Evolutionary conservation across 2,329 filamentous ascomycete species (phyloP), one percentile per base, ranked within the genome.

Genomic region (Incumbomyces lentus): DNA sequence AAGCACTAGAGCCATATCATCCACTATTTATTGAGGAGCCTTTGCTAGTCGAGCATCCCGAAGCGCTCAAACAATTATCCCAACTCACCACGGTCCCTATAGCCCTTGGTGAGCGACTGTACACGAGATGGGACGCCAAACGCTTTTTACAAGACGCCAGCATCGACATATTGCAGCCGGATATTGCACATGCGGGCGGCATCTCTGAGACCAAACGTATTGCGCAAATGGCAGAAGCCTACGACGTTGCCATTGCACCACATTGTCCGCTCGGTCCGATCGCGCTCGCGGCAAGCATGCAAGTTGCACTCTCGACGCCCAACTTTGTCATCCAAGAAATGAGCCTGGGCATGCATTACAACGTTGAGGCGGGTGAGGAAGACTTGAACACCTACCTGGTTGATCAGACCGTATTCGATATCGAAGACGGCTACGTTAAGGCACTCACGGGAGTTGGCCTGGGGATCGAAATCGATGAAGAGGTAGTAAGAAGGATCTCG

Each of bases 291-390:
- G 83, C 83, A 0, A 78, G 72, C 46, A 68, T 85, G 18, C 82
- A 86, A 49, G 73, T 86, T 1, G 78, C 75, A 13, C 67, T 73
- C 29, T 66, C 62, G 11, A 74, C 65, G 12, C 71, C 70, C 16
- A 86, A 81, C 60, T 85, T 82, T 59, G 74, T 73, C 0, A 86
- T 86, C 19, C 78, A 84, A 57, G 82, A 86, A 61, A 86, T 86
- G 84, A 82, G 79, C 44, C 58, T 87, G 26, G 84, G 84, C 0
- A 88, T 89, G 55, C 85, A 89, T 60, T 89, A 88, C 59, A 89
- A 89, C 55, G 63, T 64, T 3, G 72, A 74, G 55, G 74, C 72
- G 0, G 79, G 76, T 1, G 71, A 76, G 2, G 70, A 79, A 54
- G 82, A 86, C 59, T 66, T 85, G 46, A 74, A 74, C 11, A 82